Evolutionary conservation across 352 stramenopile species (phyloP), one percentile per base, ranked within the genome.

Genomic region (Globisporangium uncinulatum): DNA sequence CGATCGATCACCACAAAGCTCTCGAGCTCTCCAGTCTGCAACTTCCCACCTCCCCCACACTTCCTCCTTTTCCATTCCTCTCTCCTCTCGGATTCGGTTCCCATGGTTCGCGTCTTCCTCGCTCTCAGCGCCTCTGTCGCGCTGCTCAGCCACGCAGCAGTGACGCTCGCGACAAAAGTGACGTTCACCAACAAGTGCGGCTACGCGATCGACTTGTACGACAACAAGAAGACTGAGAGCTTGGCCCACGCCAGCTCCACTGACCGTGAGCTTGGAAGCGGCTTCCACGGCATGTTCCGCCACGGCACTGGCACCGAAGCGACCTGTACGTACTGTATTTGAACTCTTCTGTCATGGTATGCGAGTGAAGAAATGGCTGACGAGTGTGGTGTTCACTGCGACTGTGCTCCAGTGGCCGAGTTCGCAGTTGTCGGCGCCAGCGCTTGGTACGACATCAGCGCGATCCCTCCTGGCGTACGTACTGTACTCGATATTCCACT

Each of bases 231-330:
- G 41, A 71, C 67, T 8, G 65, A 81, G 56, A 69, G 51, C 31
- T 57, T 88, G 45, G 67, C 69, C 0, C 7, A 66, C 3, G 73
- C 73, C 32, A 62, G 54, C 51, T 74, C 63, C 17, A 82, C 69
- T 6, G 58, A 49, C 29, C 65, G 69, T 14, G 70, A 68, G 34
- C 66, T 88, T 39, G 19, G 51, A 13, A 56, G 64, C 34, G 74
- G 71, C 46, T 86, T 74, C 45, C 72, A 66, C 47, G 73, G 71
- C 61, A 86, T 89, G 76, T 89, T 87, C 60, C 79, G 79, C 53
- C 71, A 87, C 53, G 72, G 74, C 51, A 50, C 31, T 17, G 54
- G 44, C 52, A 50, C 64, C 8, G 63, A 84, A 24, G 78, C 78
- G 9, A 88, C 72, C 19, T 48, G 43, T 50, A 73, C 60, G 58